Conservation (phyloP, 2,329 filamentous ascomycete species). For the Epichloe brachyelytri region DNA sequence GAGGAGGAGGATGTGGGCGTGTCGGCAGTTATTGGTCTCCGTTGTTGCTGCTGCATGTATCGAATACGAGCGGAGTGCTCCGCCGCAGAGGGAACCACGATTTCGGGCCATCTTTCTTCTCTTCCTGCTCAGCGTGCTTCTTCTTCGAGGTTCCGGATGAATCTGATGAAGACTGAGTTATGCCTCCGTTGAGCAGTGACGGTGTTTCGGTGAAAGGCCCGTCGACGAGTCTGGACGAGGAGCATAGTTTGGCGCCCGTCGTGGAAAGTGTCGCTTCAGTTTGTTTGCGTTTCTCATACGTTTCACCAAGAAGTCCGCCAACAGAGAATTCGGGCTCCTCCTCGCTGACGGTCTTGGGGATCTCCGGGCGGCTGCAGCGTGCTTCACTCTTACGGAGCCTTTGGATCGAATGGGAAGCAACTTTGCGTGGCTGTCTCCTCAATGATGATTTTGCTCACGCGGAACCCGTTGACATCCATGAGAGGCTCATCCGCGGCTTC, state of each 20-base stretch:
- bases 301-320: conserved; percentile 37
- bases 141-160: not conserved
- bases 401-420: not conserved
- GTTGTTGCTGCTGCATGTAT: conserved; percentile 8
- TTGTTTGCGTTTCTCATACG: conserved; percentile 34
- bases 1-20: not conserved
- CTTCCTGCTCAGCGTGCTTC: conserved; percentile 11
- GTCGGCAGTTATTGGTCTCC: conserved; percentile 16
- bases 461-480: conserved; percentile 10
- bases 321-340: conserved; percentile 32
- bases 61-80: conserved; percentile 25
- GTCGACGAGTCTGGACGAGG: conserved; percentile 13
- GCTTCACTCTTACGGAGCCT: not conserved
- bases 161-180: conserved; percentile 11
- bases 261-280: conserved; percentile 14
- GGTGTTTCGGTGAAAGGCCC: conserved; percentile 42
- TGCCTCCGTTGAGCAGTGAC: conserved; percentile 37
- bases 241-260: conserved; percentile 20
- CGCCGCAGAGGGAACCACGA: conserved; percentile 25
- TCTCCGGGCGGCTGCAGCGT: not conserved
- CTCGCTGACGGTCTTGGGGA: not conserved
- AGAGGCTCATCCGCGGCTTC: conserved; percentile 4
- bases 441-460: conserved; percentile 5
- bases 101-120: conserved; percentile 11
- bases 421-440: not conserved